Conservation (phyloP, 148 eudicot genomes). For the Mesembryanthemum crystallinum region DNA sequence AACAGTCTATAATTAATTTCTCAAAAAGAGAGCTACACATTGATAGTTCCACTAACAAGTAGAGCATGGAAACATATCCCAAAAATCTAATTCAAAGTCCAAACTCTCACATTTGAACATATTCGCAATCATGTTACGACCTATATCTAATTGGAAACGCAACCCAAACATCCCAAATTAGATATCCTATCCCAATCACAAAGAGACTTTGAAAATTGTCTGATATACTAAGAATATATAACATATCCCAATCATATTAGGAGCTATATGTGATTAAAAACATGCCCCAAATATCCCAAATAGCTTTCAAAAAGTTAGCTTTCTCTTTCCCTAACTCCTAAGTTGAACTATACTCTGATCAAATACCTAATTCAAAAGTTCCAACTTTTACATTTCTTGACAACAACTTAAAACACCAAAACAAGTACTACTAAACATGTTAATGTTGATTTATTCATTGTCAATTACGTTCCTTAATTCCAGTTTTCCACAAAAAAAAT, state of each 20-base stretch:
- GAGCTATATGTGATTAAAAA: background rate
- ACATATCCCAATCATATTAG: no score
- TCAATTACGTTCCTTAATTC: conserved; percentile 2
- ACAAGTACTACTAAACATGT: background rate
- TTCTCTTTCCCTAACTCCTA: background rate
- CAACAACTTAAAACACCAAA: background rate
- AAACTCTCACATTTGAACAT: no score
- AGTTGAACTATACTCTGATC: background rate
- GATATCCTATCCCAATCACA: no score
- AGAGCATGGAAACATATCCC: background rate
- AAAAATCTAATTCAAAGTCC: no score
- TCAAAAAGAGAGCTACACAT: background rate
- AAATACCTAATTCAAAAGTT: background rate
- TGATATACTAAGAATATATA: no score
- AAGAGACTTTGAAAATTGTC: no score
- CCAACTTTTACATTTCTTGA: background rate
- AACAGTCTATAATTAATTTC: background rate
- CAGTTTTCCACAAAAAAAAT: conserved; percentile 20
- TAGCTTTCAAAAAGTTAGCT: background rate
- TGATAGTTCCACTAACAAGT: background rate
- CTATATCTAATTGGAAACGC: no score
- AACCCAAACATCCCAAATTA: no score
- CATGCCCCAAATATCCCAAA: background rate
- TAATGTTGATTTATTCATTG: background rate
- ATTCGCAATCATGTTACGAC: background rate